Conservation (phyloP, 192 early-diverging fungal species). For the Lunasporangiospora selenospora region DNA sequence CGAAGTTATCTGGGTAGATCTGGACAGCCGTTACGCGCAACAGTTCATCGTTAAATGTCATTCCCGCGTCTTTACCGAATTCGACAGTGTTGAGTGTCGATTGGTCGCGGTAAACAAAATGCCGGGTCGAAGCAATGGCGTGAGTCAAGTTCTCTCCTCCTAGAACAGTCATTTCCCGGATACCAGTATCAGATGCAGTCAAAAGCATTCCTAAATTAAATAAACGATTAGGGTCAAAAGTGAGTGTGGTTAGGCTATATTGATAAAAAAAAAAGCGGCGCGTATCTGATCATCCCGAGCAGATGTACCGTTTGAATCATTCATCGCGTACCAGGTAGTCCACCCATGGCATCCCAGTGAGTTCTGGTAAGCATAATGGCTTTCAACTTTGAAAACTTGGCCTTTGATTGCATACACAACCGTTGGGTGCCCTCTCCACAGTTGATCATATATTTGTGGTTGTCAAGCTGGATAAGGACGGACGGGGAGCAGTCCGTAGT, state of each 20-base stretch:
- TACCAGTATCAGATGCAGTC: slow-evolving; percentile 83
- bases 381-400: slow-evolving; percentile 74
- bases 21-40: slow-evolving; percentile 70
- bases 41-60: slow-evolving; percentile 71
- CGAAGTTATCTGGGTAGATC: slow-evolving; percentile 60
- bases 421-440: slow-evolving; percentile 92
- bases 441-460: slow-evolving; percentile 89
- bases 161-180: slow-evolving; percentile 63
- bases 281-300: not conserved
- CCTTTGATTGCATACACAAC: slow-evolving; percentile 77
- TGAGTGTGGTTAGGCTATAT: not conserved
- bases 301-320: slow-evolving; percentile 7
- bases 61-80: slow-evolving; percentile 50
- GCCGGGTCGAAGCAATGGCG: slow-evolving; percentile 75
- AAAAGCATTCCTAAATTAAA: slow-evolving; percentile 79
- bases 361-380: slow-evolving; percentile 85
- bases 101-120: slow-evolving; percentile 67
- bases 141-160: slow-evolving; percentile 86
- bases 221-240: not conserved
- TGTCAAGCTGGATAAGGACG: slow-evolving; percentile 78
- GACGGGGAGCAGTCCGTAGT: slow-evolving; percentile 63
- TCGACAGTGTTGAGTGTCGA: slow-evolving; percentile 65
- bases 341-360: slow-evolving; percentile 87
- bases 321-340: slow-evolving; percentile 73
- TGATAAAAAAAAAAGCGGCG: not conserved